Base-by-base conservation (phyloP, 805 yeast genomes). In the Naumovozyma castellii region DNA sequence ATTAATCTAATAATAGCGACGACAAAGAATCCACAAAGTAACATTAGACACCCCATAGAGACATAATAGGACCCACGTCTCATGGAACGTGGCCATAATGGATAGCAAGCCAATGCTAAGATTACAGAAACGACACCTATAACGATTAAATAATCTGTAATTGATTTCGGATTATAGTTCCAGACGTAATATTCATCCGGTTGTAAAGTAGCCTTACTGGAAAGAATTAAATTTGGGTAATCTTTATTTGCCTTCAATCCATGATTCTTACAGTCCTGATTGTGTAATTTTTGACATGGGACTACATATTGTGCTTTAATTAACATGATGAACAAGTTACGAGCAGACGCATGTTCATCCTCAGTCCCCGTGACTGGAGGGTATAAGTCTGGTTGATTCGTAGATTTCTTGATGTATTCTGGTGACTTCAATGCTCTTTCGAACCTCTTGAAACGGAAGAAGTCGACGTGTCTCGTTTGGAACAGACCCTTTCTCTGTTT, bases 41-140 rank as follows among this genome's bases (percentile, higher is more conserved):
- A 63, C 0, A 84, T 87, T 46, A 92, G 65, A 40, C 79, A 64
- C 5, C 75, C 82, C 70, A 90, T 75, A 27, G 95, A 83, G 39
- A 86, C 58, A 59, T 87, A 92, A 84, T 95, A 92, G 25, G 85
- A 95, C 33, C 92, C 94, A 40, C 72, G 71, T 59, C 94, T 80
- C 92, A 92, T 78, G 62, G 80, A 76, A 29, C 68, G 55, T 19
- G 98, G 98, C 98, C 98, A 92, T 54, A 92, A 71, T 46, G 97
- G 98, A 78, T 86, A 92, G 17, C 75, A 80, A 5, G 73, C 75
- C 16, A 90, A 63, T 19, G 82, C 79, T 47, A 83, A 69, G 2
- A 79, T 71, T 5, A 84, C 80, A 50, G 78, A 78, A 33, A 77
- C 57, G 35, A 76, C 57, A 29, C 65, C 69, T 9, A 61, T 38